These are phyloP conservation scores for Biscogniauxia marginata DNA, from an alignment of 2,329 filamentous ascomycete genomes.

Conservation along the genomic window DNA sequence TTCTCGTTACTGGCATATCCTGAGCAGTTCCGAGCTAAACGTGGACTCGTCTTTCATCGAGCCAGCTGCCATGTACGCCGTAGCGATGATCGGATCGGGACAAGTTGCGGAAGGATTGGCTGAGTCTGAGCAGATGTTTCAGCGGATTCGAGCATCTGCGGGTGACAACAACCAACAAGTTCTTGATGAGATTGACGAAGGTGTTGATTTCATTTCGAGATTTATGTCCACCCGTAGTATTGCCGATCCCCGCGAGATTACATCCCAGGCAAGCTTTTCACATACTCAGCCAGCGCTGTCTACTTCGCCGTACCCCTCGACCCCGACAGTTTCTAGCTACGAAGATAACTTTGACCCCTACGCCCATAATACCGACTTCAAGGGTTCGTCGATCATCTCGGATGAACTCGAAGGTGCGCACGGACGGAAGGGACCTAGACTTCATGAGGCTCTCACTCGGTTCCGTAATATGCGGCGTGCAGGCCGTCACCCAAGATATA, in stretches of 20 bases:
- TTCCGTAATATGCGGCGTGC: slow-evolving; percentile 92
- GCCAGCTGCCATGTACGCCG: slow-evolving; percentile 84
- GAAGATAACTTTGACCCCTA: slow-evolving; percentile 92
- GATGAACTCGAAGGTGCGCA: slow-evolving; percentile 82
- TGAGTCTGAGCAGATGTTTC: slow-evolving; percentile 83
- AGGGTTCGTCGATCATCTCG: slow-evolving; percentile 85
- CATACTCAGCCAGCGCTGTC: slow-evolving; percentile 47
- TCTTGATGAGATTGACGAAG: slow-evolving; percentile 83
- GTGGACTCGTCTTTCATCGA: slow-evolving; percentile 71
- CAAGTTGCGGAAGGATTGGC: slow-evolving; percentile 78
- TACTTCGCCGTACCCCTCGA: slow-evolving; percentile 53
- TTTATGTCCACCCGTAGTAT: slow-evolving; percentile 60
- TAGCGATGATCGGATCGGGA: slow-evolving; percentile 83
- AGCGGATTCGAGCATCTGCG: slow-evolving; percentile 68
- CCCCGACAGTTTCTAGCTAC: slow-evolving; percentile 58
- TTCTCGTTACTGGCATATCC: slow-evolving; percentile 74
- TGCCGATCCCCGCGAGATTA: slow-evolving; percentile 52
- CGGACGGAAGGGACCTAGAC: slow-evolving; percentile 67
- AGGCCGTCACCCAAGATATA: slow-evolving; percentile 89
- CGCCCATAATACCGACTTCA: slow-evolving; percentile 85
- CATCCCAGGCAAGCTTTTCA: slow-evolving; percentile 43
- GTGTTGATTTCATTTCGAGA: slow-evolving; percentile 64
- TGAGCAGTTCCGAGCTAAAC: slow-evolving; percentile 61
- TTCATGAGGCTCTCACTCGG: slow-evolving; percentile 77
- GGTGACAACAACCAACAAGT: slow-evolving; percentile 53